Percentiles rank a stretch among this genome's conserved stretches.
These are phyloP conservation scores for Saccharomyces pastorianus DNA, from an alignment of 1,139 yeast genomes.

Conservation along the genomic window DNA sequence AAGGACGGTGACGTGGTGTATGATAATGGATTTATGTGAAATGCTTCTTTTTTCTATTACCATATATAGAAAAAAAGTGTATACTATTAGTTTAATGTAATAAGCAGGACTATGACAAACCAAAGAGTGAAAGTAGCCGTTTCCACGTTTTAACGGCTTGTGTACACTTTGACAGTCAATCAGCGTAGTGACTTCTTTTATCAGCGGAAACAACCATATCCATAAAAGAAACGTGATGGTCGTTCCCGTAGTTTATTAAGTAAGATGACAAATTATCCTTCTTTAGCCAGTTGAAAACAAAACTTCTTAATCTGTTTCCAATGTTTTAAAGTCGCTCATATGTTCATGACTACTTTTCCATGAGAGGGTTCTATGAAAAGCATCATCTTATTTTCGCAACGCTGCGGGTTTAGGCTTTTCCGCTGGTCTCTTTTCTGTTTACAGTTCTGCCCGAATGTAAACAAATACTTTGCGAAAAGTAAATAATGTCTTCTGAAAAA, in stretches of 20 bases:
- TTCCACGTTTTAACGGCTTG: not conserved
- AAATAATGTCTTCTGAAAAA: not conserved
- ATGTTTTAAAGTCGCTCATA: not conserved
- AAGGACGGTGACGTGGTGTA: constrained; percentile 32
- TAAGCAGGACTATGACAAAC: not conserved
- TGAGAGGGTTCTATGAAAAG: not conserved
- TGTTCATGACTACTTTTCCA: not conserved
- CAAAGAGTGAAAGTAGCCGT: not conserved
- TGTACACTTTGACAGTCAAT: not conserved
- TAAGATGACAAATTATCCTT: not conserved
- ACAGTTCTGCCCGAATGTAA: not conserved
- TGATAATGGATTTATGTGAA: constrained; percentile 4
- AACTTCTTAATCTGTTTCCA: not conserved
- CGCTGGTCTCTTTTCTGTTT: not conserved
- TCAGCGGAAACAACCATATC: not conserved
- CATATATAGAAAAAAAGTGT: not conserved
- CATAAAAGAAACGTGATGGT: not conserved
- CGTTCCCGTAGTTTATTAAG: not conserved
- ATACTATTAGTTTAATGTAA: not conserved
- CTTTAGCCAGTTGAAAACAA: not conserved
- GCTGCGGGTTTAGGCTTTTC: not conserved
- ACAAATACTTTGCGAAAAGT: not conserved
- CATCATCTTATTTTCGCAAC: not conserved
- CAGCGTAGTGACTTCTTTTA: not conserved
- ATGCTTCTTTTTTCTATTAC: not conserved